Percentiles rank a stretch among this genome's conserved stretches.
These are phyloP conservation scores for Boechera divaricarpa DNA, from an alignment of 345 rosid genomes.

Conservation along the genomic window DNA sequence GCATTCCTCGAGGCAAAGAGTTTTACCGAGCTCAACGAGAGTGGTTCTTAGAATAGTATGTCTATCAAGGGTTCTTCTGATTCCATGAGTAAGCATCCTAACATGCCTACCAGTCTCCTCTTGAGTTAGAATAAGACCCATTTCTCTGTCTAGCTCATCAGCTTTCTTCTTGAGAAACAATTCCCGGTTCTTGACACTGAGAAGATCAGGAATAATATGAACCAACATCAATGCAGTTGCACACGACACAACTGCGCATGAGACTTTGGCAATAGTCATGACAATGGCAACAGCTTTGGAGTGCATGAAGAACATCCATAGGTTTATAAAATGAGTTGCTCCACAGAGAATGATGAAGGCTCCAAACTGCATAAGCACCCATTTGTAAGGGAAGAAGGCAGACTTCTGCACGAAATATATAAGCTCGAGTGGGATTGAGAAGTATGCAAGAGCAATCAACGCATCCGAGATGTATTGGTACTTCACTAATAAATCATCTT, in stretches of 20 bases:
- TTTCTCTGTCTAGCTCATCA: conserved; percentile 88
- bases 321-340: conserved; percentile 86
- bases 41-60: conserved; percentile 85
- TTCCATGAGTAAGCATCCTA: conserved; percentile 95
- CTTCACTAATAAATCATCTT: conserved; percentile 77
- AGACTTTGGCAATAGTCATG: conserved; percentile 79
- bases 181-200: conserved; percentile 85
- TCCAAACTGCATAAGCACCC: conserved; percentile 98
- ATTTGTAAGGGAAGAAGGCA: conserved; percentile 88
- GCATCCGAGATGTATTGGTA: conserved; percentile 94
- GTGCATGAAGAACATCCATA: conserved; percentile 85
- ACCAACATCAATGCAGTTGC: conserved; percentile 89
- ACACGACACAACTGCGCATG: conserved; percentile 90
- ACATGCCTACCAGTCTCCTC: conserved; percentile 96
- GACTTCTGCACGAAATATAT: conserved; percentile 89
- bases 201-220: conserved; percentile 87
- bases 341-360: conserved; percentile 96
- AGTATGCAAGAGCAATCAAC: conserved; percentile 86
- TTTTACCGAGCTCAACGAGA: conserved; percentile 88
- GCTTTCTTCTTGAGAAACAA: conserved; percentile 77
- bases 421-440: conserved; percentile 90
- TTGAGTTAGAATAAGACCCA: conserved; percentile 88
- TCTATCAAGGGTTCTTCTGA: conserved; percentile 88
- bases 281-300: conserved; percentile 82
- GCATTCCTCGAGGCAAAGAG: conserved; percentile 84